phyloP scores from a whole-genome alignment of 1,139 yeast species.

The Candida dubliniensis region DNA sequence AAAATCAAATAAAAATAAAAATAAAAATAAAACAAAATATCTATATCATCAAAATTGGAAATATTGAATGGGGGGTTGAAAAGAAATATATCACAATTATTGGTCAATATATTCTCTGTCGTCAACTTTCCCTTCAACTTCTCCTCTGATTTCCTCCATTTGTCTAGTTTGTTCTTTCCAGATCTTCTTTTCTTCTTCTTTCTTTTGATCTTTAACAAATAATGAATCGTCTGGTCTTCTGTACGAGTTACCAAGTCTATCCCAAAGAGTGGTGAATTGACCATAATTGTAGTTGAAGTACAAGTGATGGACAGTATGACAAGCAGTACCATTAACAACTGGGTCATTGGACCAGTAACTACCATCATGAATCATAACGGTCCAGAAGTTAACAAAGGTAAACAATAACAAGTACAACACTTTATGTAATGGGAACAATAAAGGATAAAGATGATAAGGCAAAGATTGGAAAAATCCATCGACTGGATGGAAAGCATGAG shows the following conservation, averaged over 20 bases:
- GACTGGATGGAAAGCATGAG: conserved; percentile 98
- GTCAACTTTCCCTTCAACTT: conserved; percentile 72
- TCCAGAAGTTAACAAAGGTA: conserved; percentile 94
- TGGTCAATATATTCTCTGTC: conserved; percentile 44
- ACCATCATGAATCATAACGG: conserved; percentile 98
- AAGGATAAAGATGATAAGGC: conserved; percentile 90
- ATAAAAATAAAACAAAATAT: background rate
- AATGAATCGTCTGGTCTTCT: conserved; percentile 88
- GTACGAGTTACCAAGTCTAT: conserved; percentile 89
- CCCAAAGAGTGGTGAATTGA: conserved; percentile 97
- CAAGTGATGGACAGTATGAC: conserved; percentile 94
- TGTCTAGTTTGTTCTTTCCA: conserved; percentile 74
- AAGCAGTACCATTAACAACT: conserved; percentile 93
- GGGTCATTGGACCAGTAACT: conserved; percentile 93
- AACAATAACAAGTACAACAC: conserved; percentile 76
- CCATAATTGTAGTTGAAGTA: conserved; percentile 98
- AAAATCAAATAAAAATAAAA: too few species aligned
- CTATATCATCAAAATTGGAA: background rate
- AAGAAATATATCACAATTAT: background rate
- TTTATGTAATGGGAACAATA: conserved; percentile 90
- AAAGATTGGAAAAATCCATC: conserved; percentile 92
- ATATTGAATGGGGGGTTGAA: background rate
- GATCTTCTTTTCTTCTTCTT: conserved; percentile 49
- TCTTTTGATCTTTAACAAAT: conserved; percentile 64
- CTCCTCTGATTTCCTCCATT: conserved; percentile 78